Conservation (phyloP, 2,329 filamentous ascomycete species). For the Diaporthe sp. region DNA sequence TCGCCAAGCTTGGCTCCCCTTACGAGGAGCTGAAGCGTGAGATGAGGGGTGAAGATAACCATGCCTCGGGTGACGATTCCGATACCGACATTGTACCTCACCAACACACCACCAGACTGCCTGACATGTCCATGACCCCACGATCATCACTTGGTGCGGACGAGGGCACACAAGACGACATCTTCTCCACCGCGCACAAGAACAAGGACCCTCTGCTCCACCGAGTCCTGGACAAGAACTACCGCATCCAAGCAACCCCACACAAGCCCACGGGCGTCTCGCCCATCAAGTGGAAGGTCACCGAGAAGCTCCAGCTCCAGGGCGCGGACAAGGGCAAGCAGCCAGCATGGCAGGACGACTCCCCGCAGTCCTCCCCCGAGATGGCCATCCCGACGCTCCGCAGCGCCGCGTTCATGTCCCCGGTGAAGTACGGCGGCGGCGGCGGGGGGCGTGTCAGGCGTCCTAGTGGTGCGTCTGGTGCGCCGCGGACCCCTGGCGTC, state of each 20-base stretch:
- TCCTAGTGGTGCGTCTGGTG: slow-evolving; percentile 55
- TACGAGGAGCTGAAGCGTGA: slow-evolving; percentile 82
- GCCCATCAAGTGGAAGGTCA: slow-evolving; percentile 58
- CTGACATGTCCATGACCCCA: slow-evolving; percentile 75
- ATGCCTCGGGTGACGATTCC: slow-evolving; percentile 47
- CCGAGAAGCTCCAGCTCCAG: slow-evolving; percentile 46
- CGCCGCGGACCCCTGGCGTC: slow-evolving; percentile 82
- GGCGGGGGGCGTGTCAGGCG: slow-evolving; percentile 7
- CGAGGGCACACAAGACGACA: slow-evolving; percentile 45
- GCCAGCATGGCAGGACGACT: slow-evolving; percentile 64
- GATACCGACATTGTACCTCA: slow-evolving; percentile 64
- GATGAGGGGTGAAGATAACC: slow-evolving; percentile 61
- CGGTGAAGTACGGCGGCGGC: slow-evolving; percentile 59
- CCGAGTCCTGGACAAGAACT: slow-evolving; percentile 94
- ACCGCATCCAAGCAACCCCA: slow-evolving; percentile 92
- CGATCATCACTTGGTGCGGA: slow-evolving; percentile 66
- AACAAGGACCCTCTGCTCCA: slow-evolving; percentile 86
- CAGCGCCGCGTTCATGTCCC: slow-evolving; percentile 87
- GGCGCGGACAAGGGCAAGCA: slow-evolving; percentile 50
- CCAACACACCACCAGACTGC: slow-evolving; percentile 68
- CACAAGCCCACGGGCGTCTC: slow-evolving; percentile 69
- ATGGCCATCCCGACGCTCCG: slow-evolving; percentile 86
- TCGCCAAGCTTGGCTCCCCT: slow-evolving; percentile 80
- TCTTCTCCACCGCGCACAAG: slow-evolving; percentile 46
- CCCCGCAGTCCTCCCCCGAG: slow-evolving; percentile 81